phyloP scores from a whole-genome alignment of 768 basidiomycete species.

The Boletus speciosus region DNA sequence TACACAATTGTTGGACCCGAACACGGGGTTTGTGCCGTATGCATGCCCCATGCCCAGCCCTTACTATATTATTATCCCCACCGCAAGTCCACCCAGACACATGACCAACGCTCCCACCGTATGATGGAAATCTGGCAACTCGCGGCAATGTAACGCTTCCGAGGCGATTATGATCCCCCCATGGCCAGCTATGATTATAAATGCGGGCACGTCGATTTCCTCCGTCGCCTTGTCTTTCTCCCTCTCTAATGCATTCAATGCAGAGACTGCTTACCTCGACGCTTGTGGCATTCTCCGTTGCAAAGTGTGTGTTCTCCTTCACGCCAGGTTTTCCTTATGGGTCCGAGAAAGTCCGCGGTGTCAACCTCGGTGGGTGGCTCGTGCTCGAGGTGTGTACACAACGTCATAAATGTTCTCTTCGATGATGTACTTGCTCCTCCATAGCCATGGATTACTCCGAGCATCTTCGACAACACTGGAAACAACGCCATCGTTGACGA shows the following conservation, averaged over 20 bases:
- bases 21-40: slow-evolving; percentile 1
- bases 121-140: not conserved
- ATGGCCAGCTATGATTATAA: slow-evolving; percentile 13
- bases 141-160: slow-evolving; percentile 9
- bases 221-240: slow-evolving; percentile 38
- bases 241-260: slow-evolving; percentile 40
- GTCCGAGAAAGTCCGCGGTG: slow-evolving; percentile 70
- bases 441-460: slow-evolving; percentile 79
- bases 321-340: slow-evolving; percentile 70
- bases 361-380: slow-evolving; percentile 74
- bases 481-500: slow-evolving; percentile 65
- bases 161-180: slow-evolving; percentile 1
- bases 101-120: not conserved
- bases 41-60: not conserved
- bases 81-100: not conserved
- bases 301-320: slow-evolving; percentile 31
- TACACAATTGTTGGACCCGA: not conserved
- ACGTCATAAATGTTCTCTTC: not conserved
- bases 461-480: slow-evolving; percentile 58
- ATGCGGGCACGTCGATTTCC: not conserved
- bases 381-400: slow-evolving; percentile 43
- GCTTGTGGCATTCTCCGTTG: slow-evolving; percentile 30
- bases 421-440: slow-evolving; percentile 39
- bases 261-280: slow-evolving; percentile 8
- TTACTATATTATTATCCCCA: not conserved